Evolutionary conservation across 2,329 filamentous ascomycete genomes (phyloP), one percentile per base, ranked within the genome.

Genomic region (Coniella vitis): DNA sequence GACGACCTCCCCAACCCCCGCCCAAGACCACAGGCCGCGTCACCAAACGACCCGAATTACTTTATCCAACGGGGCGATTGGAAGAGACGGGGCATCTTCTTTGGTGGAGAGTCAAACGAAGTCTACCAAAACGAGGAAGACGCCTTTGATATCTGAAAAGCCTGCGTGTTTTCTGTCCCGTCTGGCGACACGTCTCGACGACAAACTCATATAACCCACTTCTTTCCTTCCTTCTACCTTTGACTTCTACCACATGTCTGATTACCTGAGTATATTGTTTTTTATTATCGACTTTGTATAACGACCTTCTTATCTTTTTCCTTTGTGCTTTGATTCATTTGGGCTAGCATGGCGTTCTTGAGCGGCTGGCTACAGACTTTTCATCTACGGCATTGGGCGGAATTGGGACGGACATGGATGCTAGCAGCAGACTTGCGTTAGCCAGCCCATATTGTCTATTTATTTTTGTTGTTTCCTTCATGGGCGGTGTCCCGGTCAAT

Each of bases 41-140:
- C 42, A 13, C 36, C 49, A 10, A 54, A 53, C 20, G 58, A 57
- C 19, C 51, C 58, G 5, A 60, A 61, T 22, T 54, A 58, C 31
- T 64, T 58, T 35, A 52, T 66, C 14, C 61, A 61, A 54, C 58
- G 63, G 2, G 64, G 64, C 44, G 62, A 57, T 43, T 67, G 65
- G 65, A 67, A 67, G 59, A 57, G 65, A 17, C 53, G 61, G 4
- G 65, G 61, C 19, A 65, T 67, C 35, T 58, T 66, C 41, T 67
- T 67, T 48, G 49, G 54, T 5, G 49, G 43, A 12, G 42, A 44
- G 35, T 42, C 50, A 2, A 45, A 56, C 7, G 52, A 51, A 22
- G 43, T 47, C 22, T 44, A 49, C 45, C 58, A 57, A 4, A 52
- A 51, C 21, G 60, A 60, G 17, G 60, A 61, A 7, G 61, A 64